Conservation (phyloP, 805 yeast genomes). For the Yarrowia osloensis region DNA sequence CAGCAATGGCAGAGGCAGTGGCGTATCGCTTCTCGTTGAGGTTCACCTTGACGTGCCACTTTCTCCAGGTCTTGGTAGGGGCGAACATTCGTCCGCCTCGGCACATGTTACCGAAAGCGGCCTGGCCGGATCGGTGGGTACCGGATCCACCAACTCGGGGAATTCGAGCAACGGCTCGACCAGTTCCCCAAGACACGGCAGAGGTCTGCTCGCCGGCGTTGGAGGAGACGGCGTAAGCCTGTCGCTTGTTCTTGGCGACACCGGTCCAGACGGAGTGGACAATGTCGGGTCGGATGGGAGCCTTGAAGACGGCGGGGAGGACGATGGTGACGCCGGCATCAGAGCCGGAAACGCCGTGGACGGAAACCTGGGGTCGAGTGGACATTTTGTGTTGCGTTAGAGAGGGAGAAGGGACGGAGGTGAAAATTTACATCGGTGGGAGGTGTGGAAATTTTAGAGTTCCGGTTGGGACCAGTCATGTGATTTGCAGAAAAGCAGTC, state of each 20-base stretch:
- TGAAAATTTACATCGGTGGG: not conserved
- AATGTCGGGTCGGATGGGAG: constrained; percentile 99
- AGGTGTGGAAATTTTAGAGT: not conserved
- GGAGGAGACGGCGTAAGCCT: constrained; percentile 99
- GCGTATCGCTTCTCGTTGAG: constrained; percentile 99
- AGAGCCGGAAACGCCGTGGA: constrained; percentile 84
- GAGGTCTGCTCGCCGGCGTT: constrained; percentile 99
- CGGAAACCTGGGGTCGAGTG: constrained; percentile 95
- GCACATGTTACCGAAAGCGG: constrained; percentile 99
- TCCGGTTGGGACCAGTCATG: not conserved
- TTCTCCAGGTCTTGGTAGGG: constrained; percentile 99
- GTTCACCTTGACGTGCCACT: constrained; percentile 99
- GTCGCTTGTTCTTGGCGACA: constrained; percentile 99
- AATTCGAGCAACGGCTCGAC: constrained; percentile 99
- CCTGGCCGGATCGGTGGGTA: constrained; percentile 99
- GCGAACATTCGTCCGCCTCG: constrained; percentile 99
- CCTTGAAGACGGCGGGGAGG: constrained; percentile 98
- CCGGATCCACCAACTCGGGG: constrained; percentile 99
- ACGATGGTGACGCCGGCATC: constrained; percentile 81
- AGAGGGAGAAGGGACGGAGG: not conserved
- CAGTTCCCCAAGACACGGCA: constrained; percentile 99
- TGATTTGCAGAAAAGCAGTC: not conserved
- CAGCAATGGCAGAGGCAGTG: constrained; percentile 99
- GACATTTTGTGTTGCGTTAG: constrained; percentile 6
- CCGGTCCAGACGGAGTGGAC: constrained; percentile 98